Conservation (phyloP, 2,329 filamentous ascomycete species). For the Aschersonia sp. region DNA sequence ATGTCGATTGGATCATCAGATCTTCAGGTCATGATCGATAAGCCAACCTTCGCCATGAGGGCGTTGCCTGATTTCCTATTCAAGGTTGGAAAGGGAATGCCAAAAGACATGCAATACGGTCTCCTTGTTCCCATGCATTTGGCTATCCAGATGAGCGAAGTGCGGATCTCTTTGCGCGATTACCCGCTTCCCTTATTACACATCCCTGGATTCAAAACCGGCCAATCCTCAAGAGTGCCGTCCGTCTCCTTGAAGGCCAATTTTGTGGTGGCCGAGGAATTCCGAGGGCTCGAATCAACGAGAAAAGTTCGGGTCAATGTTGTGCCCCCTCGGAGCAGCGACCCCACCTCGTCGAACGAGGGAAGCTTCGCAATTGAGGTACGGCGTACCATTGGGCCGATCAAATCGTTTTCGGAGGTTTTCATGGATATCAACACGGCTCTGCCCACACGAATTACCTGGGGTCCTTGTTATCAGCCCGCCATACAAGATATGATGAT, state of each 20-base stretch:
- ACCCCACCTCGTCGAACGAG: slow-evolving; percentile 37
- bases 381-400: slow-evolving; percentile 77
- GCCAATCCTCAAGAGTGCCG: slow-evolving; percentile 66
- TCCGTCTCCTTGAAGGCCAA: slow-evolving; percentile 75
- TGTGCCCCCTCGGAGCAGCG: slow-evolving; percentile 51
- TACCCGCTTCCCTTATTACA: slow-evolving; percentile 89
- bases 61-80: slow-evolving; percentile 77
- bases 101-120: slow-evolving; percentile 77
- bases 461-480: slow-evolving; percentile 95
- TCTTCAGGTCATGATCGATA: slow-evolving; percentile 73
- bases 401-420: slow-evolving; percentile 94
- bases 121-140: slow-evolving; percentile 83
- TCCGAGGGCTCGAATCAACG: slow-evolving; percentile 63
- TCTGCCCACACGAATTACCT: slow-evolving; percentile 83
- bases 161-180: slow-evolving; percentile 71
- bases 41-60: slow-evolving; percentile 75
- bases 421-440: slow-evolving; percentile 84
- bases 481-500: slow-evolving; percentile 99
- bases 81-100: slow-evolving; percentile 92
- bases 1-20: slow-evolving; percentile 73
- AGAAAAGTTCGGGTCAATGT: slow-evolving; percentile 72
- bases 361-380: slow-evolving; percentile 74
- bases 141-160: slow-evolving; percentile 80
- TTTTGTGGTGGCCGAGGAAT: slow-evolving; percentile 94
- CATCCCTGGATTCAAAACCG: slow-evolving; percentile 66